phyloP scores from a whole-genome alignment of 495 filamentous ascomycete genomes.

The Penicillium argentinense region DNA sequence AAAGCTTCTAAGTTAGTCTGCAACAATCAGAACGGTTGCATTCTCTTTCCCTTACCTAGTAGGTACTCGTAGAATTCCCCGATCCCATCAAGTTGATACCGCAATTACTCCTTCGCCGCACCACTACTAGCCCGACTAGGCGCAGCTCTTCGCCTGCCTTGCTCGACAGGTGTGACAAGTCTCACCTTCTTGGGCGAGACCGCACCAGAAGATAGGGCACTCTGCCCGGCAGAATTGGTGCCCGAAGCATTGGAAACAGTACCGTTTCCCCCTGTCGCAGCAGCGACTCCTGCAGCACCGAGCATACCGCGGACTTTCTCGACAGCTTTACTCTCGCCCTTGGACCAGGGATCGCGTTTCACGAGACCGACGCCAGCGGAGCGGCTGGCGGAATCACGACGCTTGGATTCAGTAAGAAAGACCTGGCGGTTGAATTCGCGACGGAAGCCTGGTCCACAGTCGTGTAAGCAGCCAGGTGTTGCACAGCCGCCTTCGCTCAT shows the following conservation, averaged over 20 bases:
- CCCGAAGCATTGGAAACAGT: conserved; percentile 25
- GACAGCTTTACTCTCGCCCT: conserved; percentile 44
- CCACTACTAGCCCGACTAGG: conserved; percentile 25
- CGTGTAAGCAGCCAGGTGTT: conserved; percentile 69
- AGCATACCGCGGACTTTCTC: conserved; percentile 51
- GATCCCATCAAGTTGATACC: not conserved
- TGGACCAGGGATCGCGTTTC: conserved; percentile 44
- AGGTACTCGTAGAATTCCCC: too few species aligned
- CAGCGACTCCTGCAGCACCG: conserved; percentile 28
- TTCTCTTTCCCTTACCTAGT: too few species aligned
- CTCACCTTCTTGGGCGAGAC: conserved; percentile 48
- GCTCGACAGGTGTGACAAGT: conserved; percentile 44
- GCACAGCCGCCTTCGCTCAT: conserved; percentile 71
- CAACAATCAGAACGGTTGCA: too few species aligned
- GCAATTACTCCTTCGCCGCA: conserved; percentile 7
- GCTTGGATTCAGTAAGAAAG: conserved; percentile 36
- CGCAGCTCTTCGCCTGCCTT: conserved; percentile 28
- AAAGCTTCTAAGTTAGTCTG: too few species aligned
- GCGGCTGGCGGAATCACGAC: conserved; percentile 37
- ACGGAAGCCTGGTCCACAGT: conserved; percentile 65
- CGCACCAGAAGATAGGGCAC: conserved; percentile 24
- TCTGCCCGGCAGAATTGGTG: conserved; percentile 19
- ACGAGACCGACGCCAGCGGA: conserved; percentile 38
- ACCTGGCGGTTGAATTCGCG: conserved; percentile 44
- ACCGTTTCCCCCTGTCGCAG: conserved; percentile 20